Percentiles rank a stretch among this genome's conserved stretches.
Conservation (phyloP, 371 early-diverging fungal genomes). For the Entomophthora muscae region DNA sequence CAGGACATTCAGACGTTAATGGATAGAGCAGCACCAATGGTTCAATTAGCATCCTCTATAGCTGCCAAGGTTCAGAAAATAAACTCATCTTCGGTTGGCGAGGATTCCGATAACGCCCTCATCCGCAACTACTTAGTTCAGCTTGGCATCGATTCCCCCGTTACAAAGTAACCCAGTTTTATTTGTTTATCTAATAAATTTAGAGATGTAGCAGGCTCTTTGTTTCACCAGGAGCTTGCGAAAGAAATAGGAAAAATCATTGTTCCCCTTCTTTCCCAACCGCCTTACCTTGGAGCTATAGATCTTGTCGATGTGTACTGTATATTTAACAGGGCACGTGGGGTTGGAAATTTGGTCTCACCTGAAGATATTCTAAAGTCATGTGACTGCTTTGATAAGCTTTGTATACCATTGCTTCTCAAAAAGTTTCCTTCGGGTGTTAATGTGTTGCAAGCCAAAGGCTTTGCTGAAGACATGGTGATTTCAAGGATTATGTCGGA, state of each 20-base stretch:
- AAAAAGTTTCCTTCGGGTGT: background rate
- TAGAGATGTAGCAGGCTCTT: slow-evolving; percentile 5
- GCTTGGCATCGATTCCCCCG: slow-evolving; percentile 4
- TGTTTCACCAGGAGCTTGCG: background rate
- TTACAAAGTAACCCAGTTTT: background rate
- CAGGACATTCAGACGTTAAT: background rate
- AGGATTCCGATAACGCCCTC: background rate
- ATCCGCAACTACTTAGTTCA: background rate
- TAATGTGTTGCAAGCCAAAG: background rate
- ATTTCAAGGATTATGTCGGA: background rate
- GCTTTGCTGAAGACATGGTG: background rate
- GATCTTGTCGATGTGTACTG: slow-evolving; percentile 5
- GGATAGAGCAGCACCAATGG: slow-evolving; percentile 3
- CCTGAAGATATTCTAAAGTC: background rate
- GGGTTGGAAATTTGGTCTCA: background rate
- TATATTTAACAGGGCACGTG: slow-evolving; percentile 1
- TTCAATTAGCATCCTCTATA: background rate
- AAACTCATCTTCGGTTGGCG: background rate
- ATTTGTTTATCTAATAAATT: no score
- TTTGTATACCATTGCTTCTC: background rate
- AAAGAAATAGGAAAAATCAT: background rate
- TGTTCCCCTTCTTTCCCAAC: background rate
- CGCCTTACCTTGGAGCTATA: background rate
- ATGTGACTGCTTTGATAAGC: background rate
- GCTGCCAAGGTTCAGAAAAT: background rate